Conservation (phyloP, 805 yeast species). For the Cyberlindnera mycetangii region DNA sequence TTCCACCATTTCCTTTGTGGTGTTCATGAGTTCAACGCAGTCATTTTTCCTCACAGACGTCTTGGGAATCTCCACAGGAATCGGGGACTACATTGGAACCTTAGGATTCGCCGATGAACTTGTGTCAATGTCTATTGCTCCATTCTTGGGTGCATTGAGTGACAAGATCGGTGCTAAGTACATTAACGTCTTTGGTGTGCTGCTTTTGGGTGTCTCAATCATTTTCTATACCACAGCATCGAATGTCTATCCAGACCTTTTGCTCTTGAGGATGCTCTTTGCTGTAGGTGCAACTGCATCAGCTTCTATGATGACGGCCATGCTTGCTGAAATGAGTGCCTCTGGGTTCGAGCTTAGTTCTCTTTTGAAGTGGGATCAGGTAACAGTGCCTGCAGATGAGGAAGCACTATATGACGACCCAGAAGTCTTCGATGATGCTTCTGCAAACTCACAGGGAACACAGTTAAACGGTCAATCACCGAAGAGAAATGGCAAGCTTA, state of each 20-base stretch:
- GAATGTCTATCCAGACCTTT: slow-evolving; percentile 46
- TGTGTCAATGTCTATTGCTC: slow-evolving; percentile 49
- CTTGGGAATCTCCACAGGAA: slow-evolving; percentile 28
- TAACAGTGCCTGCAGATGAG: slow-evolving; percentile 5
- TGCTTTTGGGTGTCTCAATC: slow-evolving; percentile 45
- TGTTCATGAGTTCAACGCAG: slow-evolving; percentile 42
- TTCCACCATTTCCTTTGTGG: slow-evolving; percentile 39
- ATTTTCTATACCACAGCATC: slow-evolving; percentile 46
- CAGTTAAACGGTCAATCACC: slow-evolving; percentile 12
- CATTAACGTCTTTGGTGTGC: slow-evolving; percentile 46
- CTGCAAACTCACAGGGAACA: slow-evolving; percentile 4
- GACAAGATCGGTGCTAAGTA: slow-evolving; percentile 62
- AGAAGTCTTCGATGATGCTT: slow-evolving; percentile 5
- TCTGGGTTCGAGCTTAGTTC: slow-evolving; percentile 38
- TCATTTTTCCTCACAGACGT: slow-evolving; percentile 41
- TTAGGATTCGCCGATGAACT: slow-evolving; percentile 60
- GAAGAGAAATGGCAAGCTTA: slow-evolving; percentile 48
- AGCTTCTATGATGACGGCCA: slow-evolving; percentile 58
- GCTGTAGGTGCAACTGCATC: slow-evolving; percentile 56
- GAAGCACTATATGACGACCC: neutral
- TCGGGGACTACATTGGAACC: slow-evolving; percentile 46
- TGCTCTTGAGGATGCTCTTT: slow-evolving; percentile 51
- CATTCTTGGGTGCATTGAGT: slow-evolving; percentile 59
- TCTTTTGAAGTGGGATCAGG: slow-evolving; percentile 16
- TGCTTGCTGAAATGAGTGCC: slow-evolving; percentile 51